Evolutionary conservation across 192 early-diverging fungal species (phyloP).

Genomic region (Coemansia furcata): DNA sequence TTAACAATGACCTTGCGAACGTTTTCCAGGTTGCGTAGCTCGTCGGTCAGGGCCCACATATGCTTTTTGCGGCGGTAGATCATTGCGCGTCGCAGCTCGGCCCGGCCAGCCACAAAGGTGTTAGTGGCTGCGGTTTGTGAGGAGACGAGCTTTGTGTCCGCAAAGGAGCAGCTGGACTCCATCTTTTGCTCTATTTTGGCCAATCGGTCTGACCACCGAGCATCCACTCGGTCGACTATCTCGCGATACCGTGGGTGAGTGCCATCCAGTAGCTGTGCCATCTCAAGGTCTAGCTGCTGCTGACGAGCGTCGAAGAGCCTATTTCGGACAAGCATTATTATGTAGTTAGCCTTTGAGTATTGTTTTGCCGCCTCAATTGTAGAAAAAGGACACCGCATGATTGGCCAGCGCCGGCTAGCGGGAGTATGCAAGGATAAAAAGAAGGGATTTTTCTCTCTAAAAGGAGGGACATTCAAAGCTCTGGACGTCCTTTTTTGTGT

Average conservation of each 20-base stretch:
- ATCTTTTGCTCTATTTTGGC: constrained; percentile 31
- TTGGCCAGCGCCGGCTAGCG: constrained; percentile 2
- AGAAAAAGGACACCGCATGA: background rate
- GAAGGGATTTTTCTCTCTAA: background rate
- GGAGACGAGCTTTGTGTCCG: constrained; percentile 16
- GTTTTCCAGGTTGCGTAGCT: constrained; percentile 34
- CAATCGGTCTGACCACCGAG: constrained; percentile 39
- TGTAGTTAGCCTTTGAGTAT: background rate
- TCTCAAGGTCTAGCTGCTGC: constrained; percentile 39
- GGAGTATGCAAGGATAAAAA: constrained; percentile 3
- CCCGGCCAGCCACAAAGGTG: constrained; percentile 20
- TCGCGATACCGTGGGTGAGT: constrained; percentile 45
- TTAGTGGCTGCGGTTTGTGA: constrained; percentile 9
- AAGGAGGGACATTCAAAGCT: background rate
- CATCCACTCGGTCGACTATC: constrained; percentile 34
- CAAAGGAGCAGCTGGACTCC: constrained; percentile 17
- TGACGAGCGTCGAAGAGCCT: constrained; percentile 43
- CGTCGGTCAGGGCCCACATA: constrained; percentile 41
- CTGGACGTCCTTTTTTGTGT: constrained; percentile 1
- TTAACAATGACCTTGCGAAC: constrained; percentile 29
- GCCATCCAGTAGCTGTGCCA: constrained; percentile 38
- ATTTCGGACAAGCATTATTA: background rate
- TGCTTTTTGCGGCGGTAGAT: constrained; percentile 27
- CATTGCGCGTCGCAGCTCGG: constrained; percentile 37
- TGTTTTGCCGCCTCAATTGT: background rate